Evolutionary conservation across 176 grass and related monocot genomes (phyloP), one percentile per base, ranked within the genome.

Genomic region (Otatea glauca): DNA sequence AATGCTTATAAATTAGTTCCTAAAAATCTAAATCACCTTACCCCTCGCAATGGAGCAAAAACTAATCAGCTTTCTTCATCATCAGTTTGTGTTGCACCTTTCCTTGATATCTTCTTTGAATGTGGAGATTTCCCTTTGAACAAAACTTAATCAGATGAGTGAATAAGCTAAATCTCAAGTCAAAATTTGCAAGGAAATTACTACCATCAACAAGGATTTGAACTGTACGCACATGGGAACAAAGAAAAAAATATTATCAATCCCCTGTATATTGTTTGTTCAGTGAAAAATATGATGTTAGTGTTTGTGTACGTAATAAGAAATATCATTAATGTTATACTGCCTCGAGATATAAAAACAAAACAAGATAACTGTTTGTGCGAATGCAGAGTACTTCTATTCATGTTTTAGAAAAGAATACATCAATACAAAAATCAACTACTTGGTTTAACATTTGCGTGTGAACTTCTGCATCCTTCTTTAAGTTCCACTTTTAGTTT

Each of bases 1-100:
- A 60, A 6, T 63, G 5, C 41, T 23, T 51, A 69, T 21, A 81
- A 85, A 69, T 6, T 14, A 85, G 8, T 67, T 43, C 34, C 5
- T 38, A 78, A 15, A 45, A 72, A 73, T 65, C 1, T 10, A 68
- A 79, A 80, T 88, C 34, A 75, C 35, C 86, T 74, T 85, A 88
- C 82, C 81, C 76, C 38, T 42, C 17, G 41, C 27, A 76, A 88
- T 32, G 81, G 59, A 81, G 82, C 55, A 85, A 24, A 65, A 82
- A 80, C 35, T 35, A 74, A 79, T 95, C 82, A 95, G 81, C 86
- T 92, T 83, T 95, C 93, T 63, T 95, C 93, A 84, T 95, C 93
- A 55, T 95, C 93, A 81, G 70, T 87, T 72, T 81, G 88, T 37
- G 70, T 65, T 87, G 90, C 63, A 82, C 6, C 68, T 81, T 86